Percentiles rank a stretch among this genome's conserved stretches.
phyloP scores from a whole-genome alignment of 805 yeast species.

The Huiozyma sinensis region DNA sequence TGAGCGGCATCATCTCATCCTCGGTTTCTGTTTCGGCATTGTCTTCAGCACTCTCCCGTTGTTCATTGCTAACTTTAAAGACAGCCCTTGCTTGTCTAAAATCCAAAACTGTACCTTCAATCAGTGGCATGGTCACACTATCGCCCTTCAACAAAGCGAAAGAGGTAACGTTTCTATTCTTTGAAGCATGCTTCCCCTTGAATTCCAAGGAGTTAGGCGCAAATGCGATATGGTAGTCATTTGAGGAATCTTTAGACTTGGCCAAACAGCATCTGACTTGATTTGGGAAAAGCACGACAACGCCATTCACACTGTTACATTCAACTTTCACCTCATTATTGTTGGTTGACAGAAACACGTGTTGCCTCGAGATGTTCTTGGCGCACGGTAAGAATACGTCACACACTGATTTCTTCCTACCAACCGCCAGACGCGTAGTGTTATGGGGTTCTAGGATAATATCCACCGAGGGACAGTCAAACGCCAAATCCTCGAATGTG shows the following conservation, averaged over 20 bases:
- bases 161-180: constrained; percentile 15
- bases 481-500: neutral
- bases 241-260: neutral
- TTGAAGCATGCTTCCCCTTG: neutral
- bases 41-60: constrained; percentile 27
- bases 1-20: constrained; percentile 24
- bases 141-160: constrained; percentile 41
- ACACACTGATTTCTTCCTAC: constrained; percentile 24
- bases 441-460: constrained; percentile 13
- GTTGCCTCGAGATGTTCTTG: constrained; percentile 27
- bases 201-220: constrained; percentile 12
- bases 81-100: constrained; percentile 48
- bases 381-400: constrained; percentile 24
- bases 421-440: constrained; percentile 18
- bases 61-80: constrained; percentile 31
- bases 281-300: constrained; percentile 53
- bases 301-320: constrained; percentile 80
- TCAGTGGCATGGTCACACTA: constrained; percentile 50
- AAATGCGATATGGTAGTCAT: constrained; percentile 9
- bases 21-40: constrained; percentile 34
- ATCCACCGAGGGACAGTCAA: neutral
- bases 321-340: constrained; percentile 37
- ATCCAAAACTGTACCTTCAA: constrained; percentile 53
- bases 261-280: constrained; percentile 27
- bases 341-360: constrained; percentile 31